Evolutionary conservation across 768 basidiomycete species (phyloP), one percentile per base, ranked within the genome.

Genomic region (Podaxis mareebaensis): DNA sequence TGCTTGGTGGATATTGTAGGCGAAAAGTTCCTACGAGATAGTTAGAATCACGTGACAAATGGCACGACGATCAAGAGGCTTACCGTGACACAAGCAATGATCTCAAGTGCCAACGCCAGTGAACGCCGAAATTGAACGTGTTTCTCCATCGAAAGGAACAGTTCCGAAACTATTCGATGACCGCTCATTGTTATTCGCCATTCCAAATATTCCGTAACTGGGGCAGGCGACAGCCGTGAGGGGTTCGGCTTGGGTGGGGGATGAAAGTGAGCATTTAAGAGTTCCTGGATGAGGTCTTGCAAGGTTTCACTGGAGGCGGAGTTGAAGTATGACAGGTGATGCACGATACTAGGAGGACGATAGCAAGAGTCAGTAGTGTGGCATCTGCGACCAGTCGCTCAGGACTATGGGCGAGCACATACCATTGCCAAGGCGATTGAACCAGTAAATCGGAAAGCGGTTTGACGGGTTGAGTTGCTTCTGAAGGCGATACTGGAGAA

Each of bases 1-100:
- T 36, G 61, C 61, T 63, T 63, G 61, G 26, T 63, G 61, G n/a
- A 63, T 40, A 17, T 63, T 63, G n/a, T 52, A 63, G 5, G 54
- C 61, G 12, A 63, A 63, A 24, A 63, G 30, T 13, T 63, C 61
- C 61, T 60, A 17, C 26, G 36, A 1, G 20, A n/a, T 24, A 20
- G 10, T 53, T 10, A 13, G 30, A 8, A 33, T n/a, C 7, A 28
- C 5, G 22, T n/a, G 20, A 22, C 20, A 20, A 11, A 28, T 0
- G 17, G 26, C n/a, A 54, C 1, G 38, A 53, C 26, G 7, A 46
- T 20, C 33, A 8, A 22, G 53, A 1, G 22, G 40, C 60, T 57
- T 39, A 57, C 61, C 4, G 33, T 56, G 4, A 63, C 54, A 12
- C 61, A 63, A 3, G 44, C 46, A n/a, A 17, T 57, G 30, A 63